These are phyloP conservation scores for Ophiostoma angusticollis DNA, from an alignment of 2,329 filamentous ascomycete species.

Conservation along the genomic window DNA sequence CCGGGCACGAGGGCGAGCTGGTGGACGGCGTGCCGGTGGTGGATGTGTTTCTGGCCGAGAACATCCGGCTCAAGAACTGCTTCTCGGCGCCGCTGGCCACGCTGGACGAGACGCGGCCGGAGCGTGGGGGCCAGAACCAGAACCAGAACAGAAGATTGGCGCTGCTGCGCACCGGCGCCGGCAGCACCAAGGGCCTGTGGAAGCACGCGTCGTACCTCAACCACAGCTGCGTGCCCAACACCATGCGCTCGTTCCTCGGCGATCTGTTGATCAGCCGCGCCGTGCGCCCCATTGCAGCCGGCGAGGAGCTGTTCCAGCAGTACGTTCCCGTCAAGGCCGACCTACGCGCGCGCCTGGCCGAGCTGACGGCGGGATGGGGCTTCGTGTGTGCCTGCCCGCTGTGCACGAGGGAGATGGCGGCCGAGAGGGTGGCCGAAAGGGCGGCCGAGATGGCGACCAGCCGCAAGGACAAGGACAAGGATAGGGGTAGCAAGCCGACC, in stretches of 20 bases:
- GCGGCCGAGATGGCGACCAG: too few relatives aligned
- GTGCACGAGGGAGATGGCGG: constrained; percentile 17
- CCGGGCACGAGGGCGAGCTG: constrained; percentile 20
- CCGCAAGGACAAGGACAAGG: too few relatives aligned
- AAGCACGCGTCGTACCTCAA: constrained; percentile 19
- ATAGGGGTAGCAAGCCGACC: too few relatives aligned
- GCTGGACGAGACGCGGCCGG: constrained; percentile 19
- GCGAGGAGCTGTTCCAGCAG: constrained; percentile 26
- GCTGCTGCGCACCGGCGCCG: constrained; percentile 1
- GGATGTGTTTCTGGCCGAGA: constrained; percentile 27
- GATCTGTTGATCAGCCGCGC: constrained; percentile 24
- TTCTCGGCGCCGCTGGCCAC: constrained; percentile 24
- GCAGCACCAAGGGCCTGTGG: constrained; percentile 20
- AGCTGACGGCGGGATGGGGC: constrained; percentile 23
- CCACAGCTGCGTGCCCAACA: constrained; percentile 22
- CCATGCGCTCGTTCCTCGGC: constrained; percentile 20
- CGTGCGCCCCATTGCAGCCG: constrained; percentile 22
- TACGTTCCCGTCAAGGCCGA: constrained; percentile 25
- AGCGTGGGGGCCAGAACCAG: too few relatives aligned
- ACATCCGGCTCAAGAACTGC: constrained; percentile 29
- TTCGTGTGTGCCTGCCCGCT: constrained; percentile 28
- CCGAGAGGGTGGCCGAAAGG: too few relatives aligned
- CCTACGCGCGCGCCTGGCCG: constrained; percentile 16
- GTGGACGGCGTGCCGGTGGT: constrained; percentile 24
- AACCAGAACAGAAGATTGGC: too few relatives aligned